Base-by-base conservation (phyloP, 2,329 filamentous ascomycete genomes). In the Cadophora luteo-olivacea region DNA sequence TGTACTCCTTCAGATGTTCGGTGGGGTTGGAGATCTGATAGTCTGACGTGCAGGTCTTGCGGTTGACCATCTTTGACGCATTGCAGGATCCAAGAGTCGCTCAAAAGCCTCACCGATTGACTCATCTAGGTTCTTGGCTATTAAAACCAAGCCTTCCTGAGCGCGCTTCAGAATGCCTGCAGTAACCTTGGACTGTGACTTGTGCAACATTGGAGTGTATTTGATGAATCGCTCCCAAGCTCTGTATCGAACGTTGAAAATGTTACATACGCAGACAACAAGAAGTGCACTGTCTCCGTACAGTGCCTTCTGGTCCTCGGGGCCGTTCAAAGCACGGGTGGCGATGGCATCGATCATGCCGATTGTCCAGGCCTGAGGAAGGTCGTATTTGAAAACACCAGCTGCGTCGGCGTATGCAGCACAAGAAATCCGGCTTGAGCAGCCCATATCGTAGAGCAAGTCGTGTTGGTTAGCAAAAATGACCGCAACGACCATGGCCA, bases 221-320 rank as follows among this genome's bases (percentile, higher is more conserved):
- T 67, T 67, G 6, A 67, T n/a, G 32, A 67, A 48, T 14, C 65
- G 65, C n/a, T 67, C 65, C 65, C 65, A 67, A 36, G 65, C 36
- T 5, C 49, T 14, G 36, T 63, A 67, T n/a, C 65, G 48, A n/a
- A 45, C 36, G 32, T 67, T 67, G 33, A 57, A 67, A 4, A 49
- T 48, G n/a, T 54, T 49, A 58, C 58, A 67, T 7, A 57, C 45
- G 29, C 41, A 61, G 22, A 51, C 41, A n/a, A 51, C 55, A 16
- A 66, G 51, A 33, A 52, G 25, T 14, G 57, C 29, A 41, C 54
- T 66, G n/a, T 63, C 58, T 19, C 65, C 65, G 32, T 54, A 67
- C 16, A 61, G 48, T 14, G 58, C 32, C 14, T 25, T 45, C 14
- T 55, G 38, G 29, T 57, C 41, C 6, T 22, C 58, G 5, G 9